phyloP scores from a whole-genome alignment of 768 basidiomycete species.

The Agaricus blazei region DNA sequence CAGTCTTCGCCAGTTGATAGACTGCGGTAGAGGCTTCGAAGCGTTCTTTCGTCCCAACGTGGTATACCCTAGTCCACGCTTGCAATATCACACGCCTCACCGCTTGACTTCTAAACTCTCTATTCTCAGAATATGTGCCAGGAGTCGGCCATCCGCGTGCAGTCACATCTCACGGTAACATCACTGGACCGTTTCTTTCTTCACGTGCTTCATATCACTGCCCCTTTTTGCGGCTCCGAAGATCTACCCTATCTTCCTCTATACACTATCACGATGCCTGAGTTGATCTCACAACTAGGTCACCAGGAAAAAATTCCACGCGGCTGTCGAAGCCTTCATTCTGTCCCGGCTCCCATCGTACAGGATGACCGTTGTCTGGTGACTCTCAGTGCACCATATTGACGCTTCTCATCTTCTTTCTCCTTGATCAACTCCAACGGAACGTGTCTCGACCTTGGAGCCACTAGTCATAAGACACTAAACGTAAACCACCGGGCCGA shows the following conservation, averaged over 20 bases:
- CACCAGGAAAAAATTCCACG: constrained; percentile 4
- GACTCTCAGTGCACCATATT: too few relatives aligned
- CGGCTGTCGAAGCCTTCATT: background rate
- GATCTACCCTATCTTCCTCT: constrained; percentile 3
- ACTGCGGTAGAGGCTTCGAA: too few relatives aligned
- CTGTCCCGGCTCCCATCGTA: background rate
- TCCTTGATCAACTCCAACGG: background rate
- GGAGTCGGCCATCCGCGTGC: too few relatives aligned
- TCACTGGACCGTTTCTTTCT: background rate
- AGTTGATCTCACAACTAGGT: background rate
- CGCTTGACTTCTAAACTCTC: too few relatives aligned
- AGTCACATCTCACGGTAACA: too few relatives aligned
- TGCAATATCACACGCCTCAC: background rate
- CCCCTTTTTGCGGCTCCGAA: constrained; percentile 2
- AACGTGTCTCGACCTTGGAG: background rate
- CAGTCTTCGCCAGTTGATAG: too few relatives aligned
- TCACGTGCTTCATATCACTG: background rate
- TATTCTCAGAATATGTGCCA: too few relatives aligned
- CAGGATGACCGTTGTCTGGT: background rate
- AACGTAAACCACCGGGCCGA: background rate
- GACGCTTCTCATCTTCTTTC: background rate
- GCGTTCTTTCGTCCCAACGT: too few relatives aligned
- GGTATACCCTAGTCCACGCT: background rate
- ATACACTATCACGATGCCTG: background rate
- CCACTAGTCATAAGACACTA: background rate